phyloP scores from a whole-genome alignment of 495 filamentous ascomycete genomes.

The Collariella sp. region DNA sequence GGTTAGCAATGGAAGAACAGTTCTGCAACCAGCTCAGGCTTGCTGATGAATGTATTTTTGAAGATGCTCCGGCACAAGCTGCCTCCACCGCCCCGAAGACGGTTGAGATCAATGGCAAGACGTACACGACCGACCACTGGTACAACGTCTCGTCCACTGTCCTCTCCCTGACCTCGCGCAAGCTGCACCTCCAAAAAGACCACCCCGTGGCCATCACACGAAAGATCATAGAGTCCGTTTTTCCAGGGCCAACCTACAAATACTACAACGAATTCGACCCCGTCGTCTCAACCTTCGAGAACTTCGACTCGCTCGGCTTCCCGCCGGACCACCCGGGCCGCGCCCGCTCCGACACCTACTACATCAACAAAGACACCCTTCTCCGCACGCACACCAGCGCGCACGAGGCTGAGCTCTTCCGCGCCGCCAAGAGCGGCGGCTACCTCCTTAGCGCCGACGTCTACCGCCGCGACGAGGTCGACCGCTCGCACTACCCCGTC shows the following conservation, averaged over 20 bases:
- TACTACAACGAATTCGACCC: conserved; percentile 71
- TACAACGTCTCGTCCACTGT: conserved; percentile 75
- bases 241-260: conserved; percentile 62
- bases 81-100: conserved; percentile 1
- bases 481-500: conserved; percentile 87
- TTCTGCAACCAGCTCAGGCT: not conserved
- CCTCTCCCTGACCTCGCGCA: conserved; percentile 59
- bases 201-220: conserved; percentile 89
- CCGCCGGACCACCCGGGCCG: conserved; percentile 83
- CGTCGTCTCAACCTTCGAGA: conserved; percentile 76
- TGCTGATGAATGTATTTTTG: conserved; percentile 1
- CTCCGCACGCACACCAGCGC: conserved; percentile 90
- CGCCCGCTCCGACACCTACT: conserved; percentile 86
- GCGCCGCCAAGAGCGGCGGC: conserved; percentile 60
- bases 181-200: conserved; percentile 75
- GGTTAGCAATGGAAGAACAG: conserved; percentile 13
- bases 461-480: conserved; percentile 89
- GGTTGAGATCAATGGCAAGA: conserved; percentile 47
- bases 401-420: conserved; percentile 83
- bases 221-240: conserved; percentile 82
- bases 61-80: conserved; percentile 3
- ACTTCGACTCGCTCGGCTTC: conserved; percentile 95
- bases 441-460: conserved; percentile 94
- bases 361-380: conserved; percentile 75
- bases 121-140: conserved; percentile 68